Base-by-base conservation (phyloP, 2,329 filamentous ascomycete species). In the Bipolaris cookei region DNA sequence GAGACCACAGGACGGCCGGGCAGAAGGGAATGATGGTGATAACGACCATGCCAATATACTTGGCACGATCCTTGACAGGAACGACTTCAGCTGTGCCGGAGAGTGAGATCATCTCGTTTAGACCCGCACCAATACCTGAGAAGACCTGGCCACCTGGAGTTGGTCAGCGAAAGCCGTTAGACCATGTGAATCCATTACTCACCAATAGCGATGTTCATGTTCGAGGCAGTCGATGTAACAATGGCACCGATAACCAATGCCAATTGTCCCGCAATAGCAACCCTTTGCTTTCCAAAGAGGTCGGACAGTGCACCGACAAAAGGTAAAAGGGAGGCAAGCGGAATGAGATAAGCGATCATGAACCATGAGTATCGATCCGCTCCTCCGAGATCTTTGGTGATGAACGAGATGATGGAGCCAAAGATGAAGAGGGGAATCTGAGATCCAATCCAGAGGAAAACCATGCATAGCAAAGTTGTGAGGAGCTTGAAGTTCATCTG, bases 1-100 rank as follows among this genome's bases (percentile, higher is more conserved):
- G 86, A 32, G 79, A 85, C 75, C 82, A 89, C 20, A 89, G 74
- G 0, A 86, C 85, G 1, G 85, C 84, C 0, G 87, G 86, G 54
- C 82, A 83, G 68, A 88, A 88, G 0, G 86, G 86, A 1, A 87
- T 61, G 55, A 89, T 86, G 52, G 83, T 86, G 65, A 88, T 81
- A 43, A 88, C 82, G 13, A 90, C 75, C 0, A 81, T 71, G 11
- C 84, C 83, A 21, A 89, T 83, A 66, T 89, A 89, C 67, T 82
- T 82, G 28, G 86, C 88, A 45, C 88, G 83, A 71, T 89, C 85
- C 16, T 83, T 79, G 18, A 85, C 85, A 1, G 88, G 88, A 0
- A 86, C 88, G 58, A 90, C 80, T 69, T 91, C 88, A 2, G 86
- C 86, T 1, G 87, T 88, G 32, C 83, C 88, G 25, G 88, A 87